Conservation (phyloP, 352 stramenopile species). For the Halophytophthora polymorphica region DNA sequence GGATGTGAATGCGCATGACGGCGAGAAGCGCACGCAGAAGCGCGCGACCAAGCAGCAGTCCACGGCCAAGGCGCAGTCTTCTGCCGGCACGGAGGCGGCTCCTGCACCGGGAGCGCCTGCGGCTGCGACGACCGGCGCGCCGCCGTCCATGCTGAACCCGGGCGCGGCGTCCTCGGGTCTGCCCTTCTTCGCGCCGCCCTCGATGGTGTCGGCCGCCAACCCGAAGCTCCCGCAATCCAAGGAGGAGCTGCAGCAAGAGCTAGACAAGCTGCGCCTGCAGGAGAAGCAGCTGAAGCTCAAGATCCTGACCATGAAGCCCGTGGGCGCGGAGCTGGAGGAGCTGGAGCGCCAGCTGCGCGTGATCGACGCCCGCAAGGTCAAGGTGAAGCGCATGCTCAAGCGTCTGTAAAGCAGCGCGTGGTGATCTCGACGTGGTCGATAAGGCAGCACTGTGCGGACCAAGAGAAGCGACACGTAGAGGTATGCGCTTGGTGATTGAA, state of each 20-base stretch:
- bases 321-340: slow-evolving; percentile 24
- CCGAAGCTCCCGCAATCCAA: slow-evolving; percentile 28
- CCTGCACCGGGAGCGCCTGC: neutral
- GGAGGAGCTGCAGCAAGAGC: slow-evolving; percentile 36
- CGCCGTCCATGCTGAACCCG: slow-evolving; percentile 22
- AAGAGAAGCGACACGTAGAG: no score
- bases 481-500: no score
- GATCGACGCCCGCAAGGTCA: slow-evolving; percentile 53
- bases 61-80: neutral
- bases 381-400: slow-evolving; percentile 51
- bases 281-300: slow-evolving; percentile 29
- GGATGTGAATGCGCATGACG: slow-evolving; percentile 45
- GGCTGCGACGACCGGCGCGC: neutral
- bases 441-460: slow-evolving; percentile 1
- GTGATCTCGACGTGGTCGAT: neutral
- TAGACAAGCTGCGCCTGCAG: slow-evolving; percentile 31
- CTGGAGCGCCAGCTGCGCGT: slow-evolving; percentile 47
- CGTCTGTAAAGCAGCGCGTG: slow-evolving; percentile 22
- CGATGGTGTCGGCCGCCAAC: slow-evolving; percentile 9
- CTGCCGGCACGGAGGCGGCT: no score
- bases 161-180: slow-evolving; percentile 13
- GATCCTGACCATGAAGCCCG: slow-evolving; percentile 12
- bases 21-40: slow-evolving; percentile 7
- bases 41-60: neutral
- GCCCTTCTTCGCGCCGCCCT: slow-evolving; percentile 33